These are phyloP conservation scores for Xanthoconium separans DNA, from an alignment of 1,284 basidiomycete genomes.

Conservation along the genomic window DNA sequence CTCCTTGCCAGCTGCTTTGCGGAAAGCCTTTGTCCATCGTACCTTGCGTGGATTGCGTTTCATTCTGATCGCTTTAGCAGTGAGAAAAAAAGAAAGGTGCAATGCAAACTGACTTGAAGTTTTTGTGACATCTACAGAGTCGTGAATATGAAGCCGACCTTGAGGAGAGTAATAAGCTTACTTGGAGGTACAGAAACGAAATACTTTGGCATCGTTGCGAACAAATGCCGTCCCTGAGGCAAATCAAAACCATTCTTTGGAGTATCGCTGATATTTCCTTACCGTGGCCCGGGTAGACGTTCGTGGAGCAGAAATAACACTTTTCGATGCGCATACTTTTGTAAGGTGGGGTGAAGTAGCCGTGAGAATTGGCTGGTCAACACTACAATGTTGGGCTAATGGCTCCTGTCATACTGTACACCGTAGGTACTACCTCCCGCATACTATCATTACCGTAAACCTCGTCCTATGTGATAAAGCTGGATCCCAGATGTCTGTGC, in stretches of 20 bases:
- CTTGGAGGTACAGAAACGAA: constrained; percentile 97
- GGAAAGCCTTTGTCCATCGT: constrained; percentile 99
- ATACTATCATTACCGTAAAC: no score
- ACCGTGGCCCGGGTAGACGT: constrained; percentile 95
- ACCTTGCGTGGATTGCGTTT: constrained; percentile 99
- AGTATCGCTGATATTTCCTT: constrained; percentile 13
- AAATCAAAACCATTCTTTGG: background rate
- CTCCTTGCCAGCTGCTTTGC: constrained; percentile 98
- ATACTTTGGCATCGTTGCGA: constrained; percentile 94
- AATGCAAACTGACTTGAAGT: constrained; percentile 77
- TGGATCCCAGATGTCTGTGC: constrained; percentile 22
- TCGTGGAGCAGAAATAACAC: constrained; percentile 92
- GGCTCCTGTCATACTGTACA: no score
- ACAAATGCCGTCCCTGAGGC: constrained; percentile 84
- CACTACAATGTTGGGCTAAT: no score
- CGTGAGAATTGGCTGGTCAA: constrained; percentile 36
- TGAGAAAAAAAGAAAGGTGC: background rate
- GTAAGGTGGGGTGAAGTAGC: background rate
- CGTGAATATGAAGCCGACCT: constrained; percentile 11
- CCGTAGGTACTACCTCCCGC: no score
- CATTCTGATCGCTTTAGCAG: constrained; percentile 63
- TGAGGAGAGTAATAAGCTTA: constrained; percentile 40
- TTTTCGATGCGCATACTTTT: constrained; percentile 80
- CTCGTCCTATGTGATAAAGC: no score
- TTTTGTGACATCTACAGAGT: constrained; percentile 83